These are phyloP conservation scores for Corylus heterophylla DNA, from an alignment of 306 rosid genomes.

Conservation along the genomic window DNA sequence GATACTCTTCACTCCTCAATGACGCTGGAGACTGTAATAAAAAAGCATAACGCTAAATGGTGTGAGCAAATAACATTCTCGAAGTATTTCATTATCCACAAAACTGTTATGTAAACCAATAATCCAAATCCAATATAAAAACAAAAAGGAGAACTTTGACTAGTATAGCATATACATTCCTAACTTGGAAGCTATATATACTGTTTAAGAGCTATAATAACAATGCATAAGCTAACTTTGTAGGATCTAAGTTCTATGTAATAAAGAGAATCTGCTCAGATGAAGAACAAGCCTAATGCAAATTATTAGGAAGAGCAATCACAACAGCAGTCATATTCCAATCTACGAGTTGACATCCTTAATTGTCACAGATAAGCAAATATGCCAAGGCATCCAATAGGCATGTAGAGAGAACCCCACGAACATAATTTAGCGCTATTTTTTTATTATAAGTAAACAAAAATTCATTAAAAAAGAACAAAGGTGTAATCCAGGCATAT, in stretches of 20 bases:
- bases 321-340: background rate
- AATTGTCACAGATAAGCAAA: background rate
- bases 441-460: too few species aligned
- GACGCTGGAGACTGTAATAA: constrained; percentile 43
- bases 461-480: too few species aligned
- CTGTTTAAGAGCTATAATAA: too few species aligned
- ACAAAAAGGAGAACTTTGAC: background rate
- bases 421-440: background rate
- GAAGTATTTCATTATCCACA: background rate
- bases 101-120: background rate
- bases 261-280: background rate
- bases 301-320: too few species aligned
- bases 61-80: background rate
- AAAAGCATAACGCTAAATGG: constrained; percentile 3
- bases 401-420: background rate
- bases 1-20: constrained; percentile 90
- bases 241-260: background rate
- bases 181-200: background rate
- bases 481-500: too few species aligned
- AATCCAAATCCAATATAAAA: background rate
- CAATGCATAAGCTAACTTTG: background rate
- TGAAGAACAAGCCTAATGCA: background rate
- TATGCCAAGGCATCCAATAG: background rate
- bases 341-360: background rate
- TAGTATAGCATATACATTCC: background rate